These are phyloP conservation scores for Posidonia australis DNA, from an alignment of 106 monocot genomes.

Conservation along the genomic window DNA sequence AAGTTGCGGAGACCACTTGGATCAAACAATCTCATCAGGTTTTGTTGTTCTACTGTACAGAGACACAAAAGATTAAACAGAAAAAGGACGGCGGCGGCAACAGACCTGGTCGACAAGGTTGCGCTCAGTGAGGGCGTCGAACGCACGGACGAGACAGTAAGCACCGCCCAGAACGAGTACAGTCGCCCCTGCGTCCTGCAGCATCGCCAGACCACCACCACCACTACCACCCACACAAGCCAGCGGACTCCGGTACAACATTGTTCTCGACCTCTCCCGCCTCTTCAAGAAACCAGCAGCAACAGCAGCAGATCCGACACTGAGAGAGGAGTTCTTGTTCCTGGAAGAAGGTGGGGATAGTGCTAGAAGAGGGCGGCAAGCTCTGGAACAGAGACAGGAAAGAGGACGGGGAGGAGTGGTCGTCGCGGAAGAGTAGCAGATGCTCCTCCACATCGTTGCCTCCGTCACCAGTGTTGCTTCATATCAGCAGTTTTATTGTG, in stretches of 20 bases:
- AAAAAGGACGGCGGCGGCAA: too few relatives aligned
- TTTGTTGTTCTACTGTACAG: too few relatives aligned
- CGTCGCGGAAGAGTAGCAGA: not conserved
- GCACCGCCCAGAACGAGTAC: slow-evolving; percentile 5
- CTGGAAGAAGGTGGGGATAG: not conserved
- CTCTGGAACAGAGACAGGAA: too few relatives aligned
- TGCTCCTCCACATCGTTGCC: not conserved
- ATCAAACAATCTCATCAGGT: too few relatives aligned
- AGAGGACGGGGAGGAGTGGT: not conserved
- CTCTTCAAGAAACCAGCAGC: too few relatives aligned
- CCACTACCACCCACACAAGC: not conserved
- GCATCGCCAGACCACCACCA: not conserved
- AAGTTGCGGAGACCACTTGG: too few relatives aligned
- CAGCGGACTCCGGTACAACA: not conserved
- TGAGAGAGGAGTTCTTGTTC: not conserved
- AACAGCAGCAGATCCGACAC: too few relatives aligned
- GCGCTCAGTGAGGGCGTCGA: slow-evolving; percentile 2
- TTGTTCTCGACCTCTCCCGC: too few relatives aligned
- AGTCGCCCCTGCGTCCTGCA: not conserved
- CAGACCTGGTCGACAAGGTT: slow-evolving; percentile 5
- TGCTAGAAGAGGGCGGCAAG: not conserved
- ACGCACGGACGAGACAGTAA: not conserved
- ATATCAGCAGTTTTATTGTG: too few relatives aligned
- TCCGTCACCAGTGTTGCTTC: too few relatives aligned
- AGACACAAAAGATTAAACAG: too few relatives aligned